Evolutionary conservation across 148 eudicot genomes (phyloP).

Genomic region (Chenopodium quinoa): DNA sequence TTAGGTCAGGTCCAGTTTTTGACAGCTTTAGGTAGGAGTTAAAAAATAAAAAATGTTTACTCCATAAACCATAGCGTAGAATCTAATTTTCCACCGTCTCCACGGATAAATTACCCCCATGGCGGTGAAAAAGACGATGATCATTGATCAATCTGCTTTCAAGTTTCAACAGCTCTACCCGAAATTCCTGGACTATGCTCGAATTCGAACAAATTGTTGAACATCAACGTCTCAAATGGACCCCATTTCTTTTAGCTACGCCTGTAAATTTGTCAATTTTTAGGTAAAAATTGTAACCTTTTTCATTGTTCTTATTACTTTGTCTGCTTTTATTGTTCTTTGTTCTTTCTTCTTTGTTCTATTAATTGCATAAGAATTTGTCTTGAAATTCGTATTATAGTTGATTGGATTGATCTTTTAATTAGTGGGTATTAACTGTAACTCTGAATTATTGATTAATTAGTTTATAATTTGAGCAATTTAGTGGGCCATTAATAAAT

Average conservation of each 20-base stretch:
- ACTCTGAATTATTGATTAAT: slow-evolving; percentile 5
- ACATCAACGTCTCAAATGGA: slow-evolving; percentile 1
- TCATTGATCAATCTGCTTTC: not conserved
- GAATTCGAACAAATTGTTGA: not conserved
- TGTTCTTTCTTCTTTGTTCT: slow-evolving; percentile 4
- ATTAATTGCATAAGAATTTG: not conserved
- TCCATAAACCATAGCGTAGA: not conserved
- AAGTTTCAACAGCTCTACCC: not conserved
- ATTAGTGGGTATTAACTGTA: slow-evolving; percentile 21
- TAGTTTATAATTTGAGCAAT: not conserved
- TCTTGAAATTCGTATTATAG: slow-evolving; percentile 4
- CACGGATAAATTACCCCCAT: not conserved
- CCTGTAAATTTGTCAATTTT: not conserved
- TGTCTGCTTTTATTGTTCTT: not conserved
- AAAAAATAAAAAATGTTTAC: too few species aligned
- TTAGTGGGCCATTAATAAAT: slow-evolving; percentile 7
- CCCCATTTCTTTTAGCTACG: not conserved
- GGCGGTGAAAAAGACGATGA: slow-evolving; percentile 4
- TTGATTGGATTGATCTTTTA: not conserved
- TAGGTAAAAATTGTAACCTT: not conserved
- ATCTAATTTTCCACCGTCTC: not conserved
- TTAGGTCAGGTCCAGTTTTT: too few species aligned
- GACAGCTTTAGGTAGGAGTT: too few species aligned
- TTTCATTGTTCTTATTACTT: not conserved
- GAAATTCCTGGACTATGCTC: not conserved